phyloP scores from a whole-genome alignment of 2,329 filamentous ascomycete species.

The Torrubiellomyces zombiae region DNA sequence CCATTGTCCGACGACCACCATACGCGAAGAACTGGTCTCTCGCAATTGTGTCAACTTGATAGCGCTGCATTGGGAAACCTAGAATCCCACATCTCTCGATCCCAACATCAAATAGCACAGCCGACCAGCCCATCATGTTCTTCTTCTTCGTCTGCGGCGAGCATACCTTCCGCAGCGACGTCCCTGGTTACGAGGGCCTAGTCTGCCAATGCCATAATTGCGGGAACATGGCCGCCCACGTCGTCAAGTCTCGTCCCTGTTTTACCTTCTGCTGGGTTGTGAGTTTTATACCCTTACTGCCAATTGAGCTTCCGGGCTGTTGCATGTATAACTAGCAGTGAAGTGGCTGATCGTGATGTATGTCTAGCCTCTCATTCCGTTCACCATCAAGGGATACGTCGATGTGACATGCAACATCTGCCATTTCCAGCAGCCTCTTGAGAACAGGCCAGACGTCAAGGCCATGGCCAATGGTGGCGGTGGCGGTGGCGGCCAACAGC shows the following conservation, averaged over 20 bases:
- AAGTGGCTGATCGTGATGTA: no score
- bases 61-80: not conserved
- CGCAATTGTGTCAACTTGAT: no score
- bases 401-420: constrained; percentile 62
- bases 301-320: constrained; percentile 7
- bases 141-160: constrained; percentile 46
- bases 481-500: constrained; percentile 14
- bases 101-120: not conserved
- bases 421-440: constrained; percentile 54
- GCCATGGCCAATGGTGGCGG: constrained; percentile 29
- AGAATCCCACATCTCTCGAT: not conserved
- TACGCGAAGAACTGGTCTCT: no score
- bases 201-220: constrained; percentile 50
- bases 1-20: no score
- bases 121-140: constrained; percentile 38
- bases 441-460: constrained; percentile 38
- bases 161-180: constrained; percentile 41
- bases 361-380: constrained; percentile 59
- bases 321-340: no score
- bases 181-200: constrained; percentile 44
- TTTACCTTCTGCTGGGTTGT: constrained; percentile 68
- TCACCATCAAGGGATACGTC: constrained; percentile 48
- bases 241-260: constrained; percentile 51
- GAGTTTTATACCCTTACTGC: constrained; percentile 13
- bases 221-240: constrained; percentile 43